These are phyloP conservation scores for Athelia psychrophila DNA, from an alignment of 1,284 basidiomycete species.

Conservation along the genomic window DNA sequence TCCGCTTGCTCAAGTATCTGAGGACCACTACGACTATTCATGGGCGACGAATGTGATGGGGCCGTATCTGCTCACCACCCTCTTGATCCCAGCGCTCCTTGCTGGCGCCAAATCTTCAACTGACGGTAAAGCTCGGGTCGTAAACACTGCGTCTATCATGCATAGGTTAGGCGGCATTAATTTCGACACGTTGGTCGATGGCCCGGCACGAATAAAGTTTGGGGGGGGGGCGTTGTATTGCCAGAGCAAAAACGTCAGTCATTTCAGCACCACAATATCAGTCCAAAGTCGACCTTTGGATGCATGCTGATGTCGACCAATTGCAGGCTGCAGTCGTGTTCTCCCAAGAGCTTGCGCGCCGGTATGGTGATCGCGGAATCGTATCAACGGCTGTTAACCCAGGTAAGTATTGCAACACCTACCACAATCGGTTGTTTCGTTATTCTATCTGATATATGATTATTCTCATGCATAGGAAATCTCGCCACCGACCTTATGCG, in stretches of 20 bases:
- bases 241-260: constrained; percentile 30
- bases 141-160: constrained; percentile 35
- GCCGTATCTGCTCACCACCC: background rate
- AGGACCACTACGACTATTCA: constrained; percentile 42
- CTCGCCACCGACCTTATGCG: background rate
- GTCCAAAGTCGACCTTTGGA: too few species aligned
- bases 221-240: constrained; percentile 26
- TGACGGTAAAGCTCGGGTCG: constrained; percentile 30
- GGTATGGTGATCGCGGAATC: constrained; percentile 21
- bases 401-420: constrained; percentile 7
- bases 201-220: constrained; percentile 12
- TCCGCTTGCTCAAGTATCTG: constrained; percentile 32
- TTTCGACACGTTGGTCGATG: constrained; percentile 18
- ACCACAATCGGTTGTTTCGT: background rate
- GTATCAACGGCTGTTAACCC: constrained; percentile 19
- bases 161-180: constrained; percentile 14
- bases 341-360: constrained; percentile 19
- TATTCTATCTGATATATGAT: background rate
- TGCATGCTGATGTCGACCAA: too few species aligned
- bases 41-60: constrained; percentile 39
- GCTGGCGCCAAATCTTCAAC: constrained; percentile 23
- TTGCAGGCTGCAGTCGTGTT: constrained; percentile 21
- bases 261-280: background rate
- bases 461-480: background rate
- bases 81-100: constrained; percentile 22